Evolutionary conservation across 2,329 filamentous ascomycete species (phyloP), one percentile per base, ranked within the genome.

Genomic region (Fusarium sp.): DNA sequence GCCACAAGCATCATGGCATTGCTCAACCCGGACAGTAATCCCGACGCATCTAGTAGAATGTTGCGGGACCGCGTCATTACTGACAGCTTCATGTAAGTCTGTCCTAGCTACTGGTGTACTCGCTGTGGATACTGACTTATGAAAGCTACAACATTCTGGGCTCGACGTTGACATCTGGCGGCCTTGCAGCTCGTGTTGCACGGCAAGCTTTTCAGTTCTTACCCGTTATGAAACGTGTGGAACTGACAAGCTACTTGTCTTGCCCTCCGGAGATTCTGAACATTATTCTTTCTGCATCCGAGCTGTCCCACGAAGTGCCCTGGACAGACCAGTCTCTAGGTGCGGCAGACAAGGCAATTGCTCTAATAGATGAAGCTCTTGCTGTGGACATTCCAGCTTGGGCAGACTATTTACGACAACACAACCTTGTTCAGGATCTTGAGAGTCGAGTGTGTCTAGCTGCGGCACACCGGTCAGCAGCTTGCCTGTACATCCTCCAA

Each of bases 401-500:
- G 85, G 84, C 84, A 7, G 72, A 76, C 8, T 78, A 79, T 45
- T 78, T 86, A 19, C 81, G 80, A 41, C 74, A 76, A n/a, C 76
- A 78, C 14, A 76, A 78, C 48, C 77, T 80, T 23, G 74, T 82
- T 16, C 78, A 80, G 23, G 83, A 85, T 52, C 78, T 83, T 10
- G 82, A 85, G 44, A 79, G 83, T 42, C 82, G 85, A 29, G 79
- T 82, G 6, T 82, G 84, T 59, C 81, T 86, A 15, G 85, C 84
- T 2, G 83, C 81, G 4, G 84, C 84, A 10, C 85, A 86, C 69
- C 82, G 84, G 45, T 84, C 84, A 4, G 83, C 84, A 7, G 83
- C 83, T 6, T 86, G 84, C 66, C 73, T 86, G 11, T 86, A 86
- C 74, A 83, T 87, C 45, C 75, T 86, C 6, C 81, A 85, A 48